Conservation (phyloP, 257 asterid genomes). For the Echium plantagineum region DNA sequence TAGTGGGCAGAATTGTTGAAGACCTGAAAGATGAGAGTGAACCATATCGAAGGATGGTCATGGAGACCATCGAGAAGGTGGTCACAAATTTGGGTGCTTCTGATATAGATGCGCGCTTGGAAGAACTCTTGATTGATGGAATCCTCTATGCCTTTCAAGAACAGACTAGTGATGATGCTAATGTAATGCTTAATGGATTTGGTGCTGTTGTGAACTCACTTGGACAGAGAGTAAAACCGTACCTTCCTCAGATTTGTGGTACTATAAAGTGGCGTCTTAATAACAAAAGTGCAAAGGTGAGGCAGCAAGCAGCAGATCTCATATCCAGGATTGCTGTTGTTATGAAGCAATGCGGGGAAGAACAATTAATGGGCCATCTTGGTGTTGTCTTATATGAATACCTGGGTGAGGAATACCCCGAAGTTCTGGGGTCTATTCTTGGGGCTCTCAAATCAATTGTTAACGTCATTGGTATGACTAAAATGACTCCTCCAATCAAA, state of each 20-base stretch:
- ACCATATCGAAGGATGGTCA: conserved; percentile 90
- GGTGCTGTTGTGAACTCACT: conserved; percentile 91
- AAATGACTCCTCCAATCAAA: conserved; percentile 90
- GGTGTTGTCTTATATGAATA: conserved; percentile 84
- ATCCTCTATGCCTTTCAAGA: conserved; percentile 49
- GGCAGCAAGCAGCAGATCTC: conserved; percentile 86
- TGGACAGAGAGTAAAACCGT: conserved; percentile 72
- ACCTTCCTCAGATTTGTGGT: conserved; percentile 93
- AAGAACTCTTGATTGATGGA: conserved; percentile 78
- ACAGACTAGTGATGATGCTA: conserved; percentile 48
- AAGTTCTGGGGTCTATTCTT: conserved; percentile 77
- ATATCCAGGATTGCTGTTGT: conserved; percentile 86
- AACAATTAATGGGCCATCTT: conserved; percentile 85
- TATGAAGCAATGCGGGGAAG: conserved; percentile 86
- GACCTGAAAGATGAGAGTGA: conserved; percentile 87
- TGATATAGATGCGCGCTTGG: conserved; percentile 68
- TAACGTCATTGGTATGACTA: conserved; percentile 88
- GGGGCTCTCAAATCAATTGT: conserved; percentile 88
- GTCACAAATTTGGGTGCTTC: conserved; percentile 85
- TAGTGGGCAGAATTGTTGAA: conserved; percentile 80
- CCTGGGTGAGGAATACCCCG: conserved; percentile 87
- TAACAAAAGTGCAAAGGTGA: conserved; percentile 66
- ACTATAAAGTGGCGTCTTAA: conserved; percentile 86
- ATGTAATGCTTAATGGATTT: conserved; percentile 58
- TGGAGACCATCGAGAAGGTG: conserved; percentile 94